These are phyloP conservation scores for Stachybotrys chartarum DNA, from an alignment of 2,329 filamentous ascomycete genomes.

Conservation along the genomic window DNA sequence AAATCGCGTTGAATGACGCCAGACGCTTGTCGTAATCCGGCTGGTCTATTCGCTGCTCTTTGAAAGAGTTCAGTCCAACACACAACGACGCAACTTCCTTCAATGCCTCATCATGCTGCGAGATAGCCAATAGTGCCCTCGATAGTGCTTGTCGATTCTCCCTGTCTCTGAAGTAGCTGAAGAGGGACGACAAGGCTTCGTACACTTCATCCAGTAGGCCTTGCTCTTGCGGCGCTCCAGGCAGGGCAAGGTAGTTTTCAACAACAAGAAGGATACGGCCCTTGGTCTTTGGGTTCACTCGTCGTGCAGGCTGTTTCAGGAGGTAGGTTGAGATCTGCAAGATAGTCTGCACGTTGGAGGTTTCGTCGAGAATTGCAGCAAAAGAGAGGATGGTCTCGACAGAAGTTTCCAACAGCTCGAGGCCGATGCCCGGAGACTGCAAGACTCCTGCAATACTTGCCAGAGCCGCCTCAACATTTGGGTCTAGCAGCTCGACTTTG, in stretches of 20 bases:
- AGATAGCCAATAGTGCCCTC: conserved; percentile 64
- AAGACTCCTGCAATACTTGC: conserved; percentile 63
- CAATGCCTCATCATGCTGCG: conserved; percentile 54
- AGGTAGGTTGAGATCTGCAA: conserved; percentile 75
- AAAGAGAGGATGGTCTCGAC: conserved; percentile 74
- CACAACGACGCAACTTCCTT: conserved; percentile 63
- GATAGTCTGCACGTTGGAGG: conserved; percentile 66
- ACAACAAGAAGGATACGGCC: conserved; percentile 72
- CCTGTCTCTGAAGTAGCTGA: conserved; percentile 83
- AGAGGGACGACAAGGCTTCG: conserved; percentile 69
- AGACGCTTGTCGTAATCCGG: conserved; percentile 82
- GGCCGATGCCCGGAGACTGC: conserved; percentile 52
- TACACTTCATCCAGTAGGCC: conserved; percentile 59
- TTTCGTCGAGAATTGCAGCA: conserved; percentile 60
- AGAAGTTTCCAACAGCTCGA: conserved; percentile 69
- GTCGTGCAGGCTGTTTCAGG: conserved; percentile 74
- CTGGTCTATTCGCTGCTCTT: conserved; percentile 66
- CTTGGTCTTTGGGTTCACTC: conserved; percentile 79
- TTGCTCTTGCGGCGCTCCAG: conserved; percentile 33
- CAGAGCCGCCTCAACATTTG: conserved; percentile 53
- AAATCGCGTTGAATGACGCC: conserved; percentile 67
- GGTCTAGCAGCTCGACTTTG: conserved; percentile 46
- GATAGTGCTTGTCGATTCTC: conserved; percentile 68
- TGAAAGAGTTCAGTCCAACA: conserved; percentile 73
- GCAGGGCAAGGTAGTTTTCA: conserved; percentile 68